Base-by-base conservation (phyloP, 2,329 filamentous ascomycete species). In the Fusarium coffeatum region DNA sequence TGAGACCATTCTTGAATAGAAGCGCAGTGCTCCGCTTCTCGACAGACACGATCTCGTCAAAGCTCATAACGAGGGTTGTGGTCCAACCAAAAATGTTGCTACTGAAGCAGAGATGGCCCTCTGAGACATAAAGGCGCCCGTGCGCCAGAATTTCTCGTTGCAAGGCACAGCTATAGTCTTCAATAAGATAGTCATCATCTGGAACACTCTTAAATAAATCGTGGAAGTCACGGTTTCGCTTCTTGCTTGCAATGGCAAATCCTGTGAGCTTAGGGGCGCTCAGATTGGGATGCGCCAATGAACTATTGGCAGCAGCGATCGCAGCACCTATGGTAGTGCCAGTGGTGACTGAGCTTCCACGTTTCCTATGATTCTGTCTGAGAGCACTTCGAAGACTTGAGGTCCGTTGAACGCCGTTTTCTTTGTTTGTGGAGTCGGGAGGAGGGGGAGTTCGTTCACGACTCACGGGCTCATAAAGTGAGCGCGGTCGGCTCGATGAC, bases 71-170 rank as follows among this genome's bases (percentile, higher is more conserved):
- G 43, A 99, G 84, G 2, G 96, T 99, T 0, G 96, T 99, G 23
- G 97, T 92, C 96, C 96, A 99, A 56, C 96, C 96, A 48, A 99
- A 88, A 71, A 99, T 99, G 78, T 99, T 99, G 84, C 96, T 98
- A 76, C 94, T 98, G 81, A 99, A 99, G 83, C 96, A 99, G 48
- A 99, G 89, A 78, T 99, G 95, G 13, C 95, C 94, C 81, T 99
- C 96, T 0, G 96, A 98, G 43, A 99, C 93, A 76, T 99, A 99
- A 16, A 99, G 86, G 42, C 96, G 89, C 8, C 96, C 96, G 72
- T 98, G 96, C 9, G 97, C 89, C 37, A 99, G 87, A 65, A 99
- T 99, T 77, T 99, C 97, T 71, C 94, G 90, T 80, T 99, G 96
- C 63, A 99, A 80, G 6, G 96, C 96, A 78, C 96, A 98, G 79